Conservation (phyloP, 805 yeast species). For the Lipomyces starkeyi region DNA sequence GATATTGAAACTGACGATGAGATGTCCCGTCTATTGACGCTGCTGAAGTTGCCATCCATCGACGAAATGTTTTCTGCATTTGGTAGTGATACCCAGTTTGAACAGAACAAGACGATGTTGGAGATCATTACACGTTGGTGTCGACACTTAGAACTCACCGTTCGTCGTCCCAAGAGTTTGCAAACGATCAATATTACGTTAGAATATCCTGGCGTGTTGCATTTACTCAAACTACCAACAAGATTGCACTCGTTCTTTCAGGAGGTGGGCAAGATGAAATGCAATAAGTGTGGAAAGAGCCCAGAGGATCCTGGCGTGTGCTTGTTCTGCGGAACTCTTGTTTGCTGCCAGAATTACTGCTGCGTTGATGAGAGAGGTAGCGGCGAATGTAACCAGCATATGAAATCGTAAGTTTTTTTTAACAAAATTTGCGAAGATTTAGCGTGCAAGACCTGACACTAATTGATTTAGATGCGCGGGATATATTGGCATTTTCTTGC, state of each 20-base stretch:
- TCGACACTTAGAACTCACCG: constrained; percentile 25
- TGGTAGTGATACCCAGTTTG: constrained; percentile 3
- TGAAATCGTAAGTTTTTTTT: constrained; percentile 49
- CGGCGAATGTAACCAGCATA: constrained; percentile 86
- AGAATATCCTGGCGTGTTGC: constrained; percentile 67
- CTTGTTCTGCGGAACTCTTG: constrained; percentile 73
- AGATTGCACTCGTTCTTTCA: constrained; percentile 74
- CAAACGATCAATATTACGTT: constrained; percentile 14
- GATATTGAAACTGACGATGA: constrained; percentile 50
- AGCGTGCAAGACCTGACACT: neutral
- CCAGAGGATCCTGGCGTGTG: constrained; percentile 82
- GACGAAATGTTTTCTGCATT: constrained; percentile 23
- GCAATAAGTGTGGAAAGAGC: constrained; percentile 46
- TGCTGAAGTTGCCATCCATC: constrained; percentile 52
- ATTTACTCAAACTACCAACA: constrained; percentile 66
- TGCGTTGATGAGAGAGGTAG: constrained; percentile 45
- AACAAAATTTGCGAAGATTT: constrained; percentile 34
- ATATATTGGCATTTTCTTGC: constrained; percentile 70
- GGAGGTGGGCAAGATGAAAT: constrained; percentile 45
- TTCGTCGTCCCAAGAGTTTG: constrained; percentile 26
- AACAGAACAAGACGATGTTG: constrained; percentile 17
- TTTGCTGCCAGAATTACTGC: constrained; percentile 68
- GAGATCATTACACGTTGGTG: constrained; percentile 34
- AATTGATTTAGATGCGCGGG: constrained; percentile 48
- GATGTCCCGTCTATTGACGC: constrained; percentile 58